These are phyloP conservation scores for Lipomyces chichibuensis DNA, from an alignment of 805 yeast genomes.

Conservation along the genomic window DNA sequence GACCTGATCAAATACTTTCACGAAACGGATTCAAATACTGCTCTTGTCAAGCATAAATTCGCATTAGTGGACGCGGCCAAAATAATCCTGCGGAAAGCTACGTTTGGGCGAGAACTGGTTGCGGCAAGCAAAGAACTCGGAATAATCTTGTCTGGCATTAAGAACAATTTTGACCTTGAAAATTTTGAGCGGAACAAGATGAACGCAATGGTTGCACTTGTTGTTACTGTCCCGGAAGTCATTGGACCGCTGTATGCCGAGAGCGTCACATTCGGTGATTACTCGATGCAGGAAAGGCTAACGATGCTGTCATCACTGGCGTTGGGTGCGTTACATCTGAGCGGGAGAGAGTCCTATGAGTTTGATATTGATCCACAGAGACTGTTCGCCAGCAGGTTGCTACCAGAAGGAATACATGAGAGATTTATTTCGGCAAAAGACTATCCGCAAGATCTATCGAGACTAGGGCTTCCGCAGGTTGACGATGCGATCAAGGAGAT, in stretches of 20 bases:
- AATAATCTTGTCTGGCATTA: constrained; percentile 54
- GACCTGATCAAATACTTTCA: constrained; percentile 65
- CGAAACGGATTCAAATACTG: constrained; percentile 49
- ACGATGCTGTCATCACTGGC: constrained; percentile 68
- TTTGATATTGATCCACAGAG: constrained; percentile 3
- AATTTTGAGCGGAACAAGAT: constrained; percentile 68
- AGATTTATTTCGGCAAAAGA: constrained; percentile 45
- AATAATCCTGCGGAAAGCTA: constrained; percentile 65
- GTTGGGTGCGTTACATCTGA: constrained; percentile 69
- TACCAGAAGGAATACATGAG: constrained; percentile 55
- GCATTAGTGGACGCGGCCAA: constrained; percentile 60
- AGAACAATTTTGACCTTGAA: constrained; percentile 59
- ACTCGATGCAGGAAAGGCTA: constrained; percentile 78
- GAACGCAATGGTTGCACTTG: constrained; percentile 65
- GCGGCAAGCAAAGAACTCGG: constrained; percentile 61
- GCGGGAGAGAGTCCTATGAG: constrained; percentile 11
- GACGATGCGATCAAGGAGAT: constrained; percentile 31
- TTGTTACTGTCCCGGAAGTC: constrained; percentile 57
- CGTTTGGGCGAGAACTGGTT: constrained; percentile 61
- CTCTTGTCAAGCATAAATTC: constrained; percentile 53
- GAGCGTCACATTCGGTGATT: constrained; percentile 62
- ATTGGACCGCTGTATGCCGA: constrained; percentile 46
- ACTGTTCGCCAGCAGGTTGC: constrained; percentile 47
- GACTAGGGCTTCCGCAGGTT: constrained; percentile 18
- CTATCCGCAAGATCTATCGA: background rate